Percentiles rank a stretch among this genome's conserved stretches.
Evolutionary conservation across 257 asterid species (phyloP).

Genomic region (Rhazya stricta): DNA sequence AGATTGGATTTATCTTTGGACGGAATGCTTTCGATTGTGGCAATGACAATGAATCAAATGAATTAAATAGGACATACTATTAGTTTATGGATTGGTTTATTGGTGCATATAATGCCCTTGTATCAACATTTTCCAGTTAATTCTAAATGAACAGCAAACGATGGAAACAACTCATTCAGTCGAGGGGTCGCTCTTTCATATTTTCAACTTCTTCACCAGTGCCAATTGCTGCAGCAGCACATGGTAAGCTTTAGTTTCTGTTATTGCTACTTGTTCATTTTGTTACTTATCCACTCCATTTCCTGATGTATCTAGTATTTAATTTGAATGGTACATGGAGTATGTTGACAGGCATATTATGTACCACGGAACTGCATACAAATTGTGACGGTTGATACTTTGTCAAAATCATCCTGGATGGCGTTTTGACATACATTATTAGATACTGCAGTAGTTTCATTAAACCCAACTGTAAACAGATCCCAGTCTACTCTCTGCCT

Average conservation of each 20-base stretch:
- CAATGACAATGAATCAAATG: background rate
- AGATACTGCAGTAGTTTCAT: background rate
- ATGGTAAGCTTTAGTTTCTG: constrained; percentile 38
- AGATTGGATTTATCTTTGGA: background rate
- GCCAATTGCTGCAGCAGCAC: constrained; percentile 93
- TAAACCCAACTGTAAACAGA: background rate
- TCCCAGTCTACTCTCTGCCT: too few species aligned
- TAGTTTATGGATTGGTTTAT: background rate
- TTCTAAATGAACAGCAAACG: constrained; percentile 59
- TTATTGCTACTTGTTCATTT: background rate
- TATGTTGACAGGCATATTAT: background rate
- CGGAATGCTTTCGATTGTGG: background rate
- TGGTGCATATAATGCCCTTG: background rate
- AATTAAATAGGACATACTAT: background rate
- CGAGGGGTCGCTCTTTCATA: constrained; percentile 95
- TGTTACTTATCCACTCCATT: background rate
- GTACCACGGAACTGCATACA: background rate
- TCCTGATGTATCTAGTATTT: background rate
- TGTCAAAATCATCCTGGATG: background rate
- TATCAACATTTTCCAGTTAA: background rate
- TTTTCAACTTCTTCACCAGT: constrained; percentile 93
- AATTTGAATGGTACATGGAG: background rate
- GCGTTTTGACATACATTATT: background rate
- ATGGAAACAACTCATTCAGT: constrained; percentile 94
- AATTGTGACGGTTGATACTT: background rate